A percentile compares a stretch with the other conserved stretches of the same genome.
Conservation (phyloP, 495 filamentous ascomycete genomes). For the Talaromyces trachyspermus region DNA sequence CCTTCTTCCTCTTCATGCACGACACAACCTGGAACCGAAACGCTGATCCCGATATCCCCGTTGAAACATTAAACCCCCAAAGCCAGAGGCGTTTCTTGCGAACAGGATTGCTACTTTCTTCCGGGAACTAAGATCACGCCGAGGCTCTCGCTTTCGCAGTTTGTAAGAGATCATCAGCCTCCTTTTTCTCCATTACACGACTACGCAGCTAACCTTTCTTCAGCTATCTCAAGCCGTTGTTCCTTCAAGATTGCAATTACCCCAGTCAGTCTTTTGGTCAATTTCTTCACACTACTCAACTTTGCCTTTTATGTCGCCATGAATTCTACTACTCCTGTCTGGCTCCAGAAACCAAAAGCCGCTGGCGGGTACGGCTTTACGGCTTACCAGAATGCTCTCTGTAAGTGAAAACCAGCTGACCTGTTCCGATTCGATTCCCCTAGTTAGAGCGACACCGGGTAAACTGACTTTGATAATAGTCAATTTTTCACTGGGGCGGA, state of each 20-base stretch:
- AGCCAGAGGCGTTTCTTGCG: slow-evolving; percentile 21
- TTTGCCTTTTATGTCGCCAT: slow-evolving; percentile 28
- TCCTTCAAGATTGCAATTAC: not conserved
- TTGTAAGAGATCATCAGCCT: slow-evolving; percentile 5
- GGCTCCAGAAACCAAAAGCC: slow-evolving; percentile 34
- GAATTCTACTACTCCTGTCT: slow-evolving; percentile 26
- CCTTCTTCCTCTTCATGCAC: slow-evolving; percentile 39
- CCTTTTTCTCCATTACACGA: slow-evolving; percentile 31
- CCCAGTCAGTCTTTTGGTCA: slow-evolving; percentile 20
- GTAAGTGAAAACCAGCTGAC: slow-evolving; percentile 13
- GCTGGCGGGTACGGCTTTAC: slow-evolving; percentile 45
- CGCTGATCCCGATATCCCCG: slow-evolving; percentile 6
- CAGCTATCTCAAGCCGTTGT: not conserved
- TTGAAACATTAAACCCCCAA: too few relatives aligned
- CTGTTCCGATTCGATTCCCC: slow-evolving; percentile 12
- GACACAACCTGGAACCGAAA: slow-evolving; percentile 33
- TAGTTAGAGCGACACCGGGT: slow-evolving; percentile 24
- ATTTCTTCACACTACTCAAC: slow-evolving; percentile 19
- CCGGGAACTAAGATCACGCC: too few relatives aligned
- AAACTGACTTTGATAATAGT: not conserved
- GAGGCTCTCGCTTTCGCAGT: too few relatives aligned
- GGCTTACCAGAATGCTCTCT: slow-evolving; percentile 32
- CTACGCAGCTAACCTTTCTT: not conserved
- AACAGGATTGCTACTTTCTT: slow-evolving; percentile 40
- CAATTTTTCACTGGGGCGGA: slow-evolving; percentile 31